Base-by-base conservation (phyloP, 169 alveolate species). In the Neospora caninum region DNA sequence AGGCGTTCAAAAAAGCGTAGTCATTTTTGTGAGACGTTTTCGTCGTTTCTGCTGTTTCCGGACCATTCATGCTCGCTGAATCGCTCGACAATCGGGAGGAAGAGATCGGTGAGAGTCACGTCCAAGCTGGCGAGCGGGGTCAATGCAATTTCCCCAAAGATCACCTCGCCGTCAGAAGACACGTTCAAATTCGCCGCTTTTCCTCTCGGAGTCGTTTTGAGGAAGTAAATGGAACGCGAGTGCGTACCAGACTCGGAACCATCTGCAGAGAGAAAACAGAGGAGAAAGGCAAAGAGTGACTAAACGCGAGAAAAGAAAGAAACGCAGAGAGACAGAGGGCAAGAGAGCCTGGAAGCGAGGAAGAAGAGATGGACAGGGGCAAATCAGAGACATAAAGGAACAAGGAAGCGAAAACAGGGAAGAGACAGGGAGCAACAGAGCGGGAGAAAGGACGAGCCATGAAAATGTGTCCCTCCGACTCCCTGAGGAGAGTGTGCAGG, bases 81-180 rank as follows among this genome's bases (percentile, higher is more conserved):
- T 36, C 73, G 53, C 64, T 84, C 95, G 43, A 97, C 96, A 39
- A 95, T 67, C 58, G 97, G 98, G 64, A 93, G 95, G 78, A 96
- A 97, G 69, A 95, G 95, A 67, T 93, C 80, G 43, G 97, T 94
- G 88, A 97, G 96, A 18, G 97, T 93, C 92, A 96, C 95, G 86
- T 96, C 96, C 94, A 97, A 94, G 70, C 96, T 93, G 34, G 96
- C 95, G 58, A 97, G 97, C 27, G 97, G 95, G 78, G 94, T 92
- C 49, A 97, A 96, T 27, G 98, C 94, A 86, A 97, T 95, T 96
- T 97, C 98, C 36, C 98, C 98, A 89, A 96, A 97, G 88, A 96
- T 92, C 29, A 93, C 93, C 45, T 96, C 96, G 38, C 92, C 95
- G 91, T 97, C 98, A 69, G 96, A 94, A 69, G 97, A 84, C 43